These are phyloP conservation scores for Tinospora cordifolia DNA, from an alignment of 164 flowering plant species.

Conservation along the genomic window DNA sequence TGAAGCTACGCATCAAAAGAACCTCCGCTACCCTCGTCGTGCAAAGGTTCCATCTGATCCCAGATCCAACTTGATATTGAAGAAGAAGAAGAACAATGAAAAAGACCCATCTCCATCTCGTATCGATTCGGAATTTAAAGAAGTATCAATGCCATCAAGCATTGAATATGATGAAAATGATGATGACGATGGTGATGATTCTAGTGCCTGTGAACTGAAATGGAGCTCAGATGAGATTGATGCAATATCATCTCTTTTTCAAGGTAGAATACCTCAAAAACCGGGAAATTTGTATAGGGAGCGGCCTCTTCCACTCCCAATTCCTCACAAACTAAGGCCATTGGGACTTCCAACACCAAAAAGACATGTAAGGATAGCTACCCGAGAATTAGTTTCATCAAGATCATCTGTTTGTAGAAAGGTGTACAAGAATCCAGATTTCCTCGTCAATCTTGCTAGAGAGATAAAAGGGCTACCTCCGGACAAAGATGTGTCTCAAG, in stretches of 20 bases:
- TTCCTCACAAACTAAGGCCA: slow-evolving; percentile 70
- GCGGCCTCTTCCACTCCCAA: slow-evolving; percentile 76
- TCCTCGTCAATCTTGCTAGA: slow-evolving; percentile 56
- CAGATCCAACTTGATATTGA: slow-evolving; percentile 24
- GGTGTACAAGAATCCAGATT: slow-evolving; percentile 61
- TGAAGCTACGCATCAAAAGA: slow-evolving; percentile 19
- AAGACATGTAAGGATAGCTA: slow-evolving; percentile 28
- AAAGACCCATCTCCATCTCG: slow-evolving; percentile 6
- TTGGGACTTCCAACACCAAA: slow-evolving; percentile 63
- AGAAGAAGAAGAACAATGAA: slow-evolving; percentile 19
- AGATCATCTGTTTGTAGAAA: slow-evolving; percentile 34
- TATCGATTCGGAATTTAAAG: not conserved
- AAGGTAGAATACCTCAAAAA: slow-evolving; percentile 76
- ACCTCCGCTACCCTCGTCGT: slow-evolving; percentile 45
- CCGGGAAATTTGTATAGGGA: slow-evolving; percentile 58
- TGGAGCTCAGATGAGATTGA: slow-evolving; percentile 81
- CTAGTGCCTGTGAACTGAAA: slow-evolving; percentile 10
- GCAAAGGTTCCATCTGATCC: slow-evolving; percentile 40
- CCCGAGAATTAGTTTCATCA: slow-evolving; percentile 15
- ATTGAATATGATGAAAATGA: slow-evolving; percentile 5
- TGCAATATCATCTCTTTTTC: slow-evolving; percentile 78
- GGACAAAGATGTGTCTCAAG: slow-evolving; percentile 42
- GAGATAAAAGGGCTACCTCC: slow-evolving; percentile 54
- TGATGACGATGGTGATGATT: not conserved
- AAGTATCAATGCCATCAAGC: not conserved